phyloP scores from a whole-genome alignment of 441 rosid genomes.

The Heliophila coronopifolia region DNA sequence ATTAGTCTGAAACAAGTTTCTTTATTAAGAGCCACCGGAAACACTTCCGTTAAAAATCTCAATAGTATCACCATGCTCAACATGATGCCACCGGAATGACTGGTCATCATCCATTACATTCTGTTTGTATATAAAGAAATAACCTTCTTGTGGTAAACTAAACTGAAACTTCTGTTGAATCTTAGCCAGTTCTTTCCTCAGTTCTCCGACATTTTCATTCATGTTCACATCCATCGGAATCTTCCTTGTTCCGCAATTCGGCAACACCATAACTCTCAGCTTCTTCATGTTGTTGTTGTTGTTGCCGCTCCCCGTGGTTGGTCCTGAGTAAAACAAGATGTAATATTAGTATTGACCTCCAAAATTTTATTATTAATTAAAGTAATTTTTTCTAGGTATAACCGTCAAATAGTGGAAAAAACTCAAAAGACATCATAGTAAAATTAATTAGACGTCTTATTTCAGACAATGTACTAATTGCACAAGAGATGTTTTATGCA shows the following conservation, averaged over 20 bases:
- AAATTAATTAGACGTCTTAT: too few species aligned
- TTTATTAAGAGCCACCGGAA: conserved; percentile 54
- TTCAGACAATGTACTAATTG: too few species aligned
- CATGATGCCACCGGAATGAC: conserved; percentile 74
- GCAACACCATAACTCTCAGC: conserved; percentile 54
- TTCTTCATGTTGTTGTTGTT: conserved; percentile 27
- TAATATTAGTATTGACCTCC: too few species aligned
- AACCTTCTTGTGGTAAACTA: conserved; percentile 64
- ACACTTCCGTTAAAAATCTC: conserved; percentile 68
- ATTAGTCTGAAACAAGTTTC: too few species aligned
- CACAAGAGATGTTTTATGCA: too few species aligned
- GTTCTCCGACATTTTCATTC: conserved; percentile 49
- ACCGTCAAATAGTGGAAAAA: too few species aligned
- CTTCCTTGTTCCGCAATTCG: conserved; percentile 52
- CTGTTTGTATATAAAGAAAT: conserved; percentile 62
- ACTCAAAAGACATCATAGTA: too few species aligned
- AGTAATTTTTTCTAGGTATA: too few species aligned
- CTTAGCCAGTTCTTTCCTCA: conserved; percentile 57
- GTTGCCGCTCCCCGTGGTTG: neutral
- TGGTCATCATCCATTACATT: conserved; percentile 64
- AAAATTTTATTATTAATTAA: too few species aligned
- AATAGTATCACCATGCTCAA: conserved; percentile 50
- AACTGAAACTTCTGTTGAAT: conserved; percentile 46
- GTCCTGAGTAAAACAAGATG: too few species aligned
- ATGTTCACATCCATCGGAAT: conserved; percentile 57